These are phyloP conservation scores for Coccinonectria pachysandricola DNA, from an alignment of 2,329 filamentous ascomycete species.

Conservation along the genomic window DNA sequence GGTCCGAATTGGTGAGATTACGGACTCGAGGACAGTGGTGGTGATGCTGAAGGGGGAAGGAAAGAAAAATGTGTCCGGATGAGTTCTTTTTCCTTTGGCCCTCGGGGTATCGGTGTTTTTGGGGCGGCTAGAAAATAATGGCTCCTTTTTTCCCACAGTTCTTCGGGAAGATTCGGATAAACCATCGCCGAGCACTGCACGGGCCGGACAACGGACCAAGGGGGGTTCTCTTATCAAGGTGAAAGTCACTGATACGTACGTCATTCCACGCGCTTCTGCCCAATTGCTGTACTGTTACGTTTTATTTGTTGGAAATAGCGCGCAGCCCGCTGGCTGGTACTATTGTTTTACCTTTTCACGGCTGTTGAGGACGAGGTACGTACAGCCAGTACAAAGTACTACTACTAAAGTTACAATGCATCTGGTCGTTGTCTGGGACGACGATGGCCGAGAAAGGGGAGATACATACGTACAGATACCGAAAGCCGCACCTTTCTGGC, in stretches of 20 bases:
- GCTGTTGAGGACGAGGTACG: too few species aligned
- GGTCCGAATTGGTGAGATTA: slow-evolving; percentile 7
- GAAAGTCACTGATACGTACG: background rate
- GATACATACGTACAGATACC: too few species aligned
- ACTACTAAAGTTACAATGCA: too few species aligned
- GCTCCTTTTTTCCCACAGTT: slow-evolving; percentile 7
- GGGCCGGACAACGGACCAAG: slow-evolving; percentile 16
- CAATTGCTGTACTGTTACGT: too few species aligned
- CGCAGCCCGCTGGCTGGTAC: too few species aligned
- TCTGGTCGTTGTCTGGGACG: too few species aligned
- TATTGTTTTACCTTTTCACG: too few species aligned
- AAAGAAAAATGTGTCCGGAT: slow-evolving; percentile 12
- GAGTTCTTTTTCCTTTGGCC: slow-evolving; percentile 20
- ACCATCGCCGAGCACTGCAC: slow-evolving; percentile 18
- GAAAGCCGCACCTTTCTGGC: too few species aligned
- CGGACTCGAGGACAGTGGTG: slow-evolving; percentile 2
- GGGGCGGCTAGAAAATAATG: slow-evolving; percentile 13
- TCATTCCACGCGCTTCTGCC: too few species aligned
- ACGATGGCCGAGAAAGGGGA: too few species aligned
- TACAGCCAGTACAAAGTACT: too few species aligned
- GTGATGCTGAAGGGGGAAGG: slow-evolving; percentile 2
- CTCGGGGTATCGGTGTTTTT: slow-evolving; percentile 5
- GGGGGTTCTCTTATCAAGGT: slow-evolving; percentile 3
- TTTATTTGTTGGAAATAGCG: too few species aligned
- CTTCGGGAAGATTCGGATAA: slow-evolving; percentile 23